Base-by-base conservation (phyloP, 2,329 filamentous ascomycete genomes). In the Apiospora kogelbergensis region DNA sequence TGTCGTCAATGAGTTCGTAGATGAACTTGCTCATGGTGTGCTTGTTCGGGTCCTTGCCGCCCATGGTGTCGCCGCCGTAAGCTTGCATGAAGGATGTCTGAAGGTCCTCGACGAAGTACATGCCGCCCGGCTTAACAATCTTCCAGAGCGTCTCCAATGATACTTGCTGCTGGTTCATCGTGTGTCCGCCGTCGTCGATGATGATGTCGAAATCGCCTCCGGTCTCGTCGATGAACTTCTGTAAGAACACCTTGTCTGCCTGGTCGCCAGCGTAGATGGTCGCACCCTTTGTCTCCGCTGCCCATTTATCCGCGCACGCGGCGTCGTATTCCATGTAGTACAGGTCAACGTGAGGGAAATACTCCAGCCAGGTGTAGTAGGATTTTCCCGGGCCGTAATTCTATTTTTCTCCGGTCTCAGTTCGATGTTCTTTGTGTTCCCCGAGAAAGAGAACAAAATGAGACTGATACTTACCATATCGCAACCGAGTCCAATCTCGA, bases 401-500 rank as follows among this genome's bases (percentile, higher is more conserved):
- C 79, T 78, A 22, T 10, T 44, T 37, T 37, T 37, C 2, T 7
- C 6, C 20, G 10, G 30, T n/a, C 30, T 60, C 20, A 57, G 53
- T 37, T 10, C 22, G 53, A n/a, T 7, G 40, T 42, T 15, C 40
- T 42, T 42, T 42, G 40, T 42, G 4, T 42, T 60, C 26, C 26
- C 53, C 11, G 30, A n/a, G n/a, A 6, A 37, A 33, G 10, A 11
- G n/a, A 45, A n/a, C 26, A 66, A 10, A 24, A 22, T n/a, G 13
- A 26, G 48, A 15, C n/a, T 40, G 40, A 45, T n/a, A 63, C 68
- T 68, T 69, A 78, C 78, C 75, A 80, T 79, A 66, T 79, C 77
- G 72, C 81, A 83, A 11, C 80, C 81, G 7, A 83, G 78, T 0
- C 81, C 80, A 65, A 82, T 81, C 67, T 82, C 80, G 6, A 83